These are phyloP conservation scores for Aspergillus floridensis DNA, from an alignment of 2,329 filamentous ascomycete species.

Conservation along the genomic window DNA sequence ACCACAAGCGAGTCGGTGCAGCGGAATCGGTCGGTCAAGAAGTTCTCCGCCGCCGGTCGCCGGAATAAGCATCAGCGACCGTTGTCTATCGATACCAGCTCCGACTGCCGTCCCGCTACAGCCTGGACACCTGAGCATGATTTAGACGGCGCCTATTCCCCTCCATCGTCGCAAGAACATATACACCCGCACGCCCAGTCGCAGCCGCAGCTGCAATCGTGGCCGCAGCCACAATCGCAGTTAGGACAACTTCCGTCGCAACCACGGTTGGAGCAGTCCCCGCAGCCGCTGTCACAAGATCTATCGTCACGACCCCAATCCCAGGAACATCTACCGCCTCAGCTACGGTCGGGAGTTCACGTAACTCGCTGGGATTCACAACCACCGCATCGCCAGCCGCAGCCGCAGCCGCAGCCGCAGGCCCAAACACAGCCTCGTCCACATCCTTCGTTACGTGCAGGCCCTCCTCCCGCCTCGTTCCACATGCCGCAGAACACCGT, in stretches of 20 bases:
- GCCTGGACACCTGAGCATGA: slow-evolving; percentile 6
- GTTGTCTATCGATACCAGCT: slow-evolving; percentile 14
- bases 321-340: background rate
- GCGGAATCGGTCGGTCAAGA: slow-evolving; percentile 29
- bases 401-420: background rate
- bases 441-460: background rate
- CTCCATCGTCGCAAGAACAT: slow-evolving; percentile 2
- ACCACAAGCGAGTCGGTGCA: slow-evolving; percentile 22
- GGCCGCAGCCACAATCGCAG: slow-evolving; percentile 4
- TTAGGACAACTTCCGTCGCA: background rate
- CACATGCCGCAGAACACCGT: slow-evolving; percentile 21
- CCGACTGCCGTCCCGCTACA: slow-evolving; percentile 1
- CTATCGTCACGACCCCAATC: background rate
- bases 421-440: background rate
- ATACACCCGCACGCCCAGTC: slow-evolving; percentile 2
- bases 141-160: slow-evolving; percentile 6
- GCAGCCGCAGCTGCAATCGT: slow-evolving; percentile 13
- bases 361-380: background rate
- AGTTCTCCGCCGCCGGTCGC: slow-evolving; percentile 22
- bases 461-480: slow-evolving; percentile 4
- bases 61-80: slow-evolving; percentile 12
- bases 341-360: background rate
- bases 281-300: slow-evolving; percentile 7
- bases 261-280: slow-evolving; percentile 8
- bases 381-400: background rate